Base-by-base conservation (phyloP, 805 yeast genomes). In the Monosporozyma yasuniensis region DNA sequence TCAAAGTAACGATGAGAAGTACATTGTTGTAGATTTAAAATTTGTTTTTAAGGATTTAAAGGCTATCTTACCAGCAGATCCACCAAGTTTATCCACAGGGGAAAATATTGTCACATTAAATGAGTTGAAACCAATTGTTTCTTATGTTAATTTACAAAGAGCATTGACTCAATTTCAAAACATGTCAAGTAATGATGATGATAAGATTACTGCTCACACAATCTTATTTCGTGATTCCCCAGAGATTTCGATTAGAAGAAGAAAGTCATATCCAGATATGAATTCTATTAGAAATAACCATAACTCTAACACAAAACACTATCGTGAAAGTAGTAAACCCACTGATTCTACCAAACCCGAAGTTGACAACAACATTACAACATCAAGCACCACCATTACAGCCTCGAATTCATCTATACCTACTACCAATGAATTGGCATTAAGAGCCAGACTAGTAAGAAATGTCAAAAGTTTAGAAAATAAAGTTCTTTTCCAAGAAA, bases 11-110 rank as follows among this genome's bases (percentile, higher is more conserved):
- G 50, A 39, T 27, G 47, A 51, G n/a, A 75, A 75, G 57, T 86
- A 86, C 60, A 79, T 84, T 34, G 79, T 85, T 27, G 72, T 85
- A 51, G 87, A 84, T 61, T 73, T 82, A 54, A 83, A 78, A 54
- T 72, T 85, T 25, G 79, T 78, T 50, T 81, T 85, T 58, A 73
- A 72, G 51, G 84, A 84, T 55, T 64, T 84, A 51, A 79, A 73
- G 54, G 87, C 87, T 0, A 68, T 70, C 4, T 63, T 75, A 42
- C 87, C 80, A 3, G 49, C 75, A 0, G 59, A 65, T 61, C 73
- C 75, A 41, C 78, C 87, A 3, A 72, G 71, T 2, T 65, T 77
- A 54, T 75, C 86, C 0, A 74, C 77, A 1, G 75, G 76, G 0
- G 72, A 76, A 30, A 79, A 82, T 14, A 81, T 81, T 49, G 67